Evolutionary conservation across 148 eudicot species (phyloP).

Genomic region (Chenopodium formosanum): DNA sequence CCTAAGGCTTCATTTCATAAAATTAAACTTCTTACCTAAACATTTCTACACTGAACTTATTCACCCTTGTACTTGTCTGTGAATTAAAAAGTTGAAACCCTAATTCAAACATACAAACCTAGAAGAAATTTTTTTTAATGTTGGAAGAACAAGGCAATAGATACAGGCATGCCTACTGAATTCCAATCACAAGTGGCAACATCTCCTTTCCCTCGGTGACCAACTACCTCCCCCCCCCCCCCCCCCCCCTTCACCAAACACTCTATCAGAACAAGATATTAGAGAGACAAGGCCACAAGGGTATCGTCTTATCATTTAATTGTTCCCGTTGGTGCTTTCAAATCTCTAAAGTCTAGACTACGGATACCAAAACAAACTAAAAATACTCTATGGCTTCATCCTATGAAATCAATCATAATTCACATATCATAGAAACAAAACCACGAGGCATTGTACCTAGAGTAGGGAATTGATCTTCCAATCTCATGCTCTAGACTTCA

Average conservation of each 20-base stretch:
- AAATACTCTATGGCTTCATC: neutral
- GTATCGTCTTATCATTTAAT: neutral
- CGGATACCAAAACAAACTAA: neutral
- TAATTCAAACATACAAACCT: neutral
- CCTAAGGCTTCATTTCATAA: neutral
- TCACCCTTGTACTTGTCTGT: neutral
- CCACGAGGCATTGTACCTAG: slow-evolving; percentile 29
- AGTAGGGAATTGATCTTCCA: slow-evolving; percentile 36
- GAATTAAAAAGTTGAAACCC: neutral
- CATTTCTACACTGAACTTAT: neutral
- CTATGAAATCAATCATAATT: neutral
- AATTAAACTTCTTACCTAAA: neutral
- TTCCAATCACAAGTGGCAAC: neutral
- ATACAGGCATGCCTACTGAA: neutral
- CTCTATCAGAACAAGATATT: neutral
- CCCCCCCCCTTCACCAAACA: neutral
- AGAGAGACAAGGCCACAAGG: no score
- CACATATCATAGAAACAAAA: slow-evolving; percentile 1
- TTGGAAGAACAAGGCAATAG: neutral
- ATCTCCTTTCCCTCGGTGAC: neutral
- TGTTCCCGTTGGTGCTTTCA: neutral
- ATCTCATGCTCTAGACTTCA: slow-evolving; percentile 36
- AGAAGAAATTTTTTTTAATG: neutral
- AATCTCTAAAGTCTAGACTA: neutral
- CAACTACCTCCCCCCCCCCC: neutral